Evolutionary conservation across 306 rosid genomes (phyloP), one percentile per base, ranked within the genome.

Genomic region (Citrullus mucosospermus): DNA sequence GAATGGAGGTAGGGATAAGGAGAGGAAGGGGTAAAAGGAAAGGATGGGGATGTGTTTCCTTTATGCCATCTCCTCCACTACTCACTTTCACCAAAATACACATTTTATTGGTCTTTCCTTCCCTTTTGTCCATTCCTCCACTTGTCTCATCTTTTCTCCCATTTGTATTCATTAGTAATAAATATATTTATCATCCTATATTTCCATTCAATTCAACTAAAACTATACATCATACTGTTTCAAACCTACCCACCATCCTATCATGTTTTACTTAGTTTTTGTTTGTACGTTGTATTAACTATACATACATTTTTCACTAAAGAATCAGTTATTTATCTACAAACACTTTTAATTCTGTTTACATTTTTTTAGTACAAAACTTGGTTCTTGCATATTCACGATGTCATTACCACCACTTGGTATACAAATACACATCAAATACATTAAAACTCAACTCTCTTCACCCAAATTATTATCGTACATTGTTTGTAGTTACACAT

Each of bases 51-150:
- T 48, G 77, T n/a, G 22, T 57, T 66, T 65, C 79, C 86, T 85
- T 84, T 78, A 44, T 75, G 79, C 83, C 86, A 69, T 79, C 34
- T 69, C 34, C 57, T 5, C 57, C 43, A 22, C 36, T 78, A 65
- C 15, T 71, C 53, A 78, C 81, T 84, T 88, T 82, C 88, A 84
- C 83, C 46, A 76, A 84, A 84, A 84, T 74, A 59, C 36, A 51
- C 38, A 58, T 76, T 77, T 51, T 9, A 9, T 44, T 79, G 57
- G 60, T 32, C 53, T 70, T 81, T 78, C 70, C 62, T n/a, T 78
- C 80, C 79, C 77, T 61, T 54, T 81, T 83, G 85, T 75, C 84
- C 79, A 76, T 78, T 77, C 86, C 76, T 62, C 30, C n/a, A 13
- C 58, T 74, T 53, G 69, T 79, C 57, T 75, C 78, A 5, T 57